Base-by-base conservation (phyloP, 1,139 yeast genomes). In the Yamadazyma trypodendri region DNA sequence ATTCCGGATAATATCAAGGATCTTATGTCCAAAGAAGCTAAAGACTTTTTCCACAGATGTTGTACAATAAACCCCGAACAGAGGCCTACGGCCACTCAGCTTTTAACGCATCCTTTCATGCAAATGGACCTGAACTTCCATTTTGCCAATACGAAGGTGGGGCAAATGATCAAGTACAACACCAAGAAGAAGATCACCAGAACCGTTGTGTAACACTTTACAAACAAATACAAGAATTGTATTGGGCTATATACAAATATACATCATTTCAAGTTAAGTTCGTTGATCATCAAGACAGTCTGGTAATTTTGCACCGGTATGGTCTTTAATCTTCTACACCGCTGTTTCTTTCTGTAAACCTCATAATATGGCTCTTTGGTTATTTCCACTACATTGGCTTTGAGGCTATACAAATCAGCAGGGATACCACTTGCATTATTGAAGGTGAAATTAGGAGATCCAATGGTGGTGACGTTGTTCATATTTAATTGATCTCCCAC, bases 291-390 rank as follows among this genome's bases (percentile, higher is more conserved):
- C 51, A 92, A 65, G 32, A 87, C 81, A 3, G 98, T 92, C 52
- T 87, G 78, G 52, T 77, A 80, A 43, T 86, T 90, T 65, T 90
- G 89, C 37, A 83, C 84, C 14, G 77, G 77, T 28, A 82, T 79
- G 44, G 89, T 92, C 57, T 88, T 83, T 35, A 78, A 79, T 56
- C 89, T 86, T 65, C 98, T 79, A 52, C 88, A 77, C 65, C 97
- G 81, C 58, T 84, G 82, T 60, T 85, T 86, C 57, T 79, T 81
- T 32, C 82, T 74, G 48, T 60, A 56, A 11, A 68, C 74, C 44
- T 68, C 70, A 41, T 79, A 73, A 63, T 85, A 77, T 45, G 94
- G 95, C 48, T 85, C 85, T 52, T 86, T 79, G 2, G 97, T 86
- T 64, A 88, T 84, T 55, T 90, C 98, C 23, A 87, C 65, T 33